Percentiles rank a stretch among this genome's conserved stretches.
phyloP scores from a whole-genome alignment of 2,329 filamentous ascomycete genomes.

The Herpotrichia juniperi region DNA sequence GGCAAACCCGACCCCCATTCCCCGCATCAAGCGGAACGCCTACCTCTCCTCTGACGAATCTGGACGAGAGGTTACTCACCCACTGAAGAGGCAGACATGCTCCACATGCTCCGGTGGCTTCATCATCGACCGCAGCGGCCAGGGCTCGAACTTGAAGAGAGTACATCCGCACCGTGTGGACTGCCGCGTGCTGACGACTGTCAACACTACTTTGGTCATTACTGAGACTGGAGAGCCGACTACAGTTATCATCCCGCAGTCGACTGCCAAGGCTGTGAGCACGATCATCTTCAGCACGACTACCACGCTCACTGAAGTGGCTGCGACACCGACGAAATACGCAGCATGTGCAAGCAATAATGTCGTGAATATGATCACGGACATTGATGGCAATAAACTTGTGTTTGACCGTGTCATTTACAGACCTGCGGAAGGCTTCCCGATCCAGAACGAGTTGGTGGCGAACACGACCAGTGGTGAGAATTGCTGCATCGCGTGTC shows the following conservation, averaged over 20 bases:
- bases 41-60: too few relatives aligned
- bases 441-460: constrained; percentile 26
- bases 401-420: constrained; percentile 31
- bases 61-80: constrained; percentile 6
- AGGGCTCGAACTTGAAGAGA: constrained; percentile 14
- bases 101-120: constrained; percentile 22
- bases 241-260: constrained; percentile 14
- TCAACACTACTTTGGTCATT: constrained; percentile 18
- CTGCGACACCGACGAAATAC: constrained; percentile 22
- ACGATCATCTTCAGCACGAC: constrained; percentile 24
- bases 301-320: constrained; percentile 14
- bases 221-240: constrained; percentile 18
- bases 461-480: constrained; percentile 14
- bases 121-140: constrained; percentile 19
- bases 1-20: constrained; percentile 10
- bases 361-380: constrained; percentile 27
- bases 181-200: constrained; percentile 16
- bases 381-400: constrained; percentile 16
- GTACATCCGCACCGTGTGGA: constrained; percentile 19
- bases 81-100: constrained; percentile 25
- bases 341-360: constrained; percentile 31
- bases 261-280: constrained; percentile 18
- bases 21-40: constrained; percentile 27
- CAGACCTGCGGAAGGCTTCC: constrained; percentile 23
- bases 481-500: constrained; percentile 34